Conservation (phyloP, 345 rosid genomes). For the Zanthoxylum bungeanum region DNA sequence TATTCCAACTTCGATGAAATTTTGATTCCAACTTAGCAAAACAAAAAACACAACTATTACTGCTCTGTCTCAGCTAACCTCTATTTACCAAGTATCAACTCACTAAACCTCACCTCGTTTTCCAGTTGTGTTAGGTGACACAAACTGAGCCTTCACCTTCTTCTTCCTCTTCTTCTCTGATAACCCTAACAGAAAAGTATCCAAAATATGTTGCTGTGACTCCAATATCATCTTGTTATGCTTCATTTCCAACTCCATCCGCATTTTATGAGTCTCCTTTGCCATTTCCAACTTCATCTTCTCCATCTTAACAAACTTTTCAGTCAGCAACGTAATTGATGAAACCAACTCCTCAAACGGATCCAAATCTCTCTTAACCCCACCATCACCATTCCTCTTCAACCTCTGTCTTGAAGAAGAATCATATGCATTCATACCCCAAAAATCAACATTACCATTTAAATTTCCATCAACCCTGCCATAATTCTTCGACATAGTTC, state of each 20-base stretch:
- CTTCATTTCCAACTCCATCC: conserved; percentile 70
- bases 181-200: conserved; percentile 36
- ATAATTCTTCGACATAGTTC: conserved; percentile 14
- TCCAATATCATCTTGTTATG: conserved; percentile 67
- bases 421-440: conserved; percentile 30
- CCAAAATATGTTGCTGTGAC: conserved; percentile 55
- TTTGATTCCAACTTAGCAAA: not conserved
- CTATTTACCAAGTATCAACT: conserved; percentile 8
- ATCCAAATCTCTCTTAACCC: conserved; percentile 35
- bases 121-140: conserved; percentile 14
- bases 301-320: conserved; percentile 61
- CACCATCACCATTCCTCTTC: conserved; percentile 26
- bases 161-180: conserved; percentile 42
- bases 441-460: conserved; percentile 2
- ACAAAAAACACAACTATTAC: not conserved
- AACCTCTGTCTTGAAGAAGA: conserved; percentile 33
- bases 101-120: conserved; percentile 21
- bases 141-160: conserved; percentile 17
- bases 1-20: not conserved
- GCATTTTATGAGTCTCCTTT: conserved; percentile 59
- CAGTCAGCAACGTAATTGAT: conserved; percentile 47
- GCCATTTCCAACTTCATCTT: conserved; percentile 74
- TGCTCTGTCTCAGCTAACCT: not conserved
- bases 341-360: conserved; percentile 54
- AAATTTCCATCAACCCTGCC: conserved; percentile 16